These are phyloP conservation scores for Aspergillus homomorphus DNA, from an alignment of 495 filamentous ascomycete species.

Conservation along the genomic window DNA sequence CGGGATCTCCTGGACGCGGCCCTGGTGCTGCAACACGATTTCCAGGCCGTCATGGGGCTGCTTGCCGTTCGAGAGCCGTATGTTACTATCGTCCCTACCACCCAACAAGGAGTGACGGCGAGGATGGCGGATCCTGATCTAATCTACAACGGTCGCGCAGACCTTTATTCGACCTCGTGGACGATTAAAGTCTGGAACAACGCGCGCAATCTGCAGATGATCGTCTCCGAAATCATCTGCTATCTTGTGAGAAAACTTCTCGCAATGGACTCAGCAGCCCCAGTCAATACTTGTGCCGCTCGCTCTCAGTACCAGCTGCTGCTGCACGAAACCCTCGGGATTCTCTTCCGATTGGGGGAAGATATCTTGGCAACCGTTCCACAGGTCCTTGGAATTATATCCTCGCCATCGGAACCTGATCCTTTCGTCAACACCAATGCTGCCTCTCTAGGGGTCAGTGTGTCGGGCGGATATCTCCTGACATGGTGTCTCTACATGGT, in stretches of 20 bases:
- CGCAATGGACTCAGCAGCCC: conserved; percentile 1
- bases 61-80: conserved; percentile 28
- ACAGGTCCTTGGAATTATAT: conserved; percentile 29
- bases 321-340: conserved; percentile 25
- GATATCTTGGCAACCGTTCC: conserved; percentile 49
- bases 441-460: conserved; percentile 8
- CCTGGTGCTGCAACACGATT: conserved; percentile 17
- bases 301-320: conserved; percentile 20
- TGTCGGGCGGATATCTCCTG: conserved; percentile 33
- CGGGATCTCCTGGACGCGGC: conserved; percentile 20
- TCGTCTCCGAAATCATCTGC: conserved; percentile 21
- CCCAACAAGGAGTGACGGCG: not conserved
- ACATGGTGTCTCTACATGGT: conserved; percentile 37
- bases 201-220: conserved; percentile 21
- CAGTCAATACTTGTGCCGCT: too few relatives aligned
- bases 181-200: conserved; percentile 34
- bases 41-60: conserved; percentile 9
- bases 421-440: conserved; percentile 1
- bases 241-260: conserved; percentile 22
- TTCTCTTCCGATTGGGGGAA: conserved; percentile 32
- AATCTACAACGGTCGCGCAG: conserved; percentile 21
- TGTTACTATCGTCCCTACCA: conserved; percentile 12
- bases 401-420: conserved; percentile 10
- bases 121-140: conserved; percentile 11
- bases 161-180: conserved; percentile 21